These are phyloP conservation scores for Aspergillus quadrilineatus DNA, from an alignment of 2,329 filamentous ascomycete genomes.

Conservation along the genomic window DNA sequence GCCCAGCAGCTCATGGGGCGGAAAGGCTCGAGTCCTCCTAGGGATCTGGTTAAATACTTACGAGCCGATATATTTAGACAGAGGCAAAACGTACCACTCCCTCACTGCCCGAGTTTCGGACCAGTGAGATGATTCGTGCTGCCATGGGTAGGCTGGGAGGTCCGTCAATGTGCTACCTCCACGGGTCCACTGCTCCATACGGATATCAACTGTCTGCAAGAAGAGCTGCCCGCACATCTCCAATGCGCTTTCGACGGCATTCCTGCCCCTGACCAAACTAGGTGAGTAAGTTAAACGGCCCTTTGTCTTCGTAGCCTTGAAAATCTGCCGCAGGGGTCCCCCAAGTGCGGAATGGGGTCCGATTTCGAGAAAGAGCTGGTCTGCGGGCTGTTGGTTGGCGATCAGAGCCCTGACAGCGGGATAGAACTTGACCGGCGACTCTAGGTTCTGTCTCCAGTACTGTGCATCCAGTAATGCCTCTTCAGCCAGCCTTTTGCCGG, in stretches of 20 bases:
- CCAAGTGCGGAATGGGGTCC: conserved; percentile 39
- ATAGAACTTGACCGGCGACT: neutral
- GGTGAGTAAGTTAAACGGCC: neutral
- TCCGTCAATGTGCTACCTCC: too few relatives aligned
- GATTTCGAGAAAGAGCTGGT: conserved; percentile 28
- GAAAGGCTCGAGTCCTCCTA: too few relatives aligned
- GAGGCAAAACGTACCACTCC: too few relatives aligned
- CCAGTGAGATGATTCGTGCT: too few relatives aligned
- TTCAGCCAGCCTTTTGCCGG: neutral
- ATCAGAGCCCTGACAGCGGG: neutral
- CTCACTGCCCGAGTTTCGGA: too few relatives aligned
- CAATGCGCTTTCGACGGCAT: neutral
- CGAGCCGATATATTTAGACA: too few relatives aligned
- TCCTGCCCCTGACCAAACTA: neutral
- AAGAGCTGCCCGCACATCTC: neutral
- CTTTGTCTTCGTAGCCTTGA: neutral
- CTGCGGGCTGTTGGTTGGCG: neutral
- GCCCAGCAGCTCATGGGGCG: too few relatives aligned
- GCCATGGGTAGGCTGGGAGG: too few relatives aligned
- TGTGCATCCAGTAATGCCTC: neutral
- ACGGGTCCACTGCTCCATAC: too few relatives aligned
- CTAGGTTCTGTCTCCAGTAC: neutral
- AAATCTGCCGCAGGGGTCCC: conserved; percentile 30
- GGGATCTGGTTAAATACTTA: too few relatives aligned
- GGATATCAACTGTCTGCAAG: too few relatives aligned